Percentiles rank a stretch among this genome's conserved stretches.
phyloP scores from a whole-genome alignment of 106 monocot species.

The Triglochin maritima region DNA sequence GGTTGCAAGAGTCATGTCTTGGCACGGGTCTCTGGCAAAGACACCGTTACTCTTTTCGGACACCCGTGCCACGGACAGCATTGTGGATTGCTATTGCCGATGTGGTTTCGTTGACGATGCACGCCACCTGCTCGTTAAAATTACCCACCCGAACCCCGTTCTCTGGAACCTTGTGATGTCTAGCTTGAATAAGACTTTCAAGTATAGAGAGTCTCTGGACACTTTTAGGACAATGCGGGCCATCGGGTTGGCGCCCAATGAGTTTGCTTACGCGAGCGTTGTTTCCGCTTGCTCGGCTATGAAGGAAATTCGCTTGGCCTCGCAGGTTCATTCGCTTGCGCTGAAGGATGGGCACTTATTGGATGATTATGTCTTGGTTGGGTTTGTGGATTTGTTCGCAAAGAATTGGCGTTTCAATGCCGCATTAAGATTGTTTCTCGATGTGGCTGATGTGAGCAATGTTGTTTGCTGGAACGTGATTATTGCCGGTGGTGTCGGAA shows the following conservation, averaged over 20 bases:
- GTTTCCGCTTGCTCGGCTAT: conserved; percentile 35
- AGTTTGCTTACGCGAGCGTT: conserved; percentile 34
- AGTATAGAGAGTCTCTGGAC: conserved; percentile 9
- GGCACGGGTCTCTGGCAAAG: neutral
- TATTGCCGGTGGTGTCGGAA: conserved; percentile 51
- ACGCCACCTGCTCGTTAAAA: conserved; percentile 36
- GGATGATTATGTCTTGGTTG: conserved; percentile 38
- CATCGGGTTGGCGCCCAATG: conserved; percentile 10
- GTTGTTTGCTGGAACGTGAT: conserved; percentile 68
- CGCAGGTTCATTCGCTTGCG: conserved; percentile 35
- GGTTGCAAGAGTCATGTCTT: neutral
- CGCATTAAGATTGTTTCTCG: conserved; percentile 33
- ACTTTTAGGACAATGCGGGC: conserved; percentile 17
- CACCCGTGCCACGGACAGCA: neutral
- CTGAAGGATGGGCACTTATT: conserved; percentile 36
- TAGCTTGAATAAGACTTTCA: conserved; percentile 9
- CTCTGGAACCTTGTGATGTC: conserved; percentile 26
- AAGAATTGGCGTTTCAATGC: conserved; percentile 27
- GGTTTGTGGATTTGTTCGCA: conserved; percentile 41
- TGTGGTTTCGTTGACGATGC: conserved; percentile 5
- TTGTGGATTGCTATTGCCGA: conserved; percentile 1
- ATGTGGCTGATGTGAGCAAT: conserved; percentile 11
- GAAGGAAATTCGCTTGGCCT: conserved; percentile 12
- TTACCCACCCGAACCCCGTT: conserved; percentile 19
- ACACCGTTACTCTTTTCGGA: conserved; percentile 1